Evolutionary conservation across 768 basidiomycete genomes (phyloP), one percentile per base, ranked within the genome.

Genomic region (Leucosporidium creatinivorum): DNA sequence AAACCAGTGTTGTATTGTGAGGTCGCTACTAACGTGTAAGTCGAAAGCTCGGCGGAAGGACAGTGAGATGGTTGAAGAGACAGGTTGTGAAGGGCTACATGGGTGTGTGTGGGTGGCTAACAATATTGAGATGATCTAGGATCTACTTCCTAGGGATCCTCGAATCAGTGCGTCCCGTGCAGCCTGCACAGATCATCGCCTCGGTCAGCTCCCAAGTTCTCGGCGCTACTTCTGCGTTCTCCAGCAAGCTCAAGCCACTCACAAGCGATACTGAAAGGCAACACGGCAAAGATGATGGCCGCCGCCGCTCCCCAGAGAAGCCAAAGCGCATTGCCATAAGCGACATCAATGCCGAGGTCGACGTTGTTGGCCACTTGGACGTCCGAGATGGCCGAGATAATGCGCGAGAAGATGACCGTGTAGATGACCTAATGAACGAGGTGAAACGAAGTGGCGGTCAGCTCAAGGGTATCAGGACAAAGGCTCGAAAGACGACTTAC

Each of bases 341-440:
- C 18, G 39, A 69, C 39, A 21, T 50, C 60, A 52, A 69, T 56
- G 2, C 68, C 68, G 28, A 69, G 31, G 5, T 65, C 58, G 47
- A 55, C 52, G 1, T 65, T 65, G 12, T 23, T 17, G 15, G 39
- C 54, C 1, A 39, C 30, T 9, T 58, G 65, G 9, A 65, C 64
- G 10, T 63, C 51, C 26, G 62, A 66, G 68, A 69, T 66, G 15
- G 64, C 68, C 15, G 54, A 19, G n/a, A 63, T 65, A 15, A 58
- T 64, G 15, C 68, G 61, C 5, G 50, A 25, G 36, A 66, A 58
- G 33, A 69, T 66, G 50, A 69, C 68, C 3, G 50, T 54, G 51
- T 59, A 69, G 51, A 69, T 63, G 21, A 66, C 47, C 47, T 44
- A 12, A 6, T 36, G 33, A 36, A 6, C 6, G 15, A 17, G 15